Evolutionary conservation across 2,329 filamentous ascomycete species (phyloP), one percentile per base, ranked within the genome.

Genomic region (Penicillium sp.): DNA sequence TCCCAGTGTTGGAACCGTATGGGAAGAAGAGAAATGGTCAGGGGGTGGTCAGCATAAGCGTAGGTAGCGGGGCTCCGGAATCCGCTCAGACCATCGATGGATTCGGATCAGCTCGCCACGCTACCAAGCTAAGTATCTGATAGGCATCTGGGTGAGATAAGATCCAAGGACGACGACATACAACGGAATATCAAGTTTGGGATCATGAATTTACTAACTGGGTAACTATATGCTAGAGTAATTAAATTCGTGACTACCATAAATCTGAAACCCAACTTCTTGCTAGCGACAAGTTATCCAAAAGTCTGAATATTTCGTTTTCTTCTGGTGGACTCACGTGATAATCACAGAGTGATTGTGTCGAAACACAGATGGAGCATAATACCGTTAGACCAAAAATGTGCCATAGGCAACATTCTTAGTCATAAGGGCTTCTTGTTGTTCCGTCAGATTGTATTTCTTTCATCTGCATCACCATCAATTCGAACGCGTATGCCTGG

Each of bases 31-130:
- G 17, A 49, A 49, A 49, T 4, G 45, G 26, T 17, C 26, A 30
- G 17, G 26, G 24, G 45, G 45, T 30, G 45, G 45, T 30, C 15
- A 47, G 44, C 44, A 28, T 10, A 49, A 49, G 26, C 45, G 4
- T 22, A 30, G 45, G 19, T 44, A 49, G 45, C 45, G 45, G 45
- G 45, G 44, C 44, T 28, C 28, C 28, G 28, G 30, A 12, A 2
- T 49, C 26, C 45, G 45, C 45, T 49, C 26, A 49, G 45, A 19
- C 45, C 45, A 49, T 49, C 15, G 15, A 30, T 49, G 45, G 45
- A 49, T 30, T 30, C 4, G 26, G 26, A 30, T 30, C 24, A 49
- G 45, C 45, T 17, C 15, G 26, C 45, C 26, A 30, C 26, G 45
- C 28, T 30, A 30, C 45, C 45, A 12, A 49, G 45, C 19, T 30